Conservation (phyloP, 169 alveolate species). For the Neospora caninum region DNA sequence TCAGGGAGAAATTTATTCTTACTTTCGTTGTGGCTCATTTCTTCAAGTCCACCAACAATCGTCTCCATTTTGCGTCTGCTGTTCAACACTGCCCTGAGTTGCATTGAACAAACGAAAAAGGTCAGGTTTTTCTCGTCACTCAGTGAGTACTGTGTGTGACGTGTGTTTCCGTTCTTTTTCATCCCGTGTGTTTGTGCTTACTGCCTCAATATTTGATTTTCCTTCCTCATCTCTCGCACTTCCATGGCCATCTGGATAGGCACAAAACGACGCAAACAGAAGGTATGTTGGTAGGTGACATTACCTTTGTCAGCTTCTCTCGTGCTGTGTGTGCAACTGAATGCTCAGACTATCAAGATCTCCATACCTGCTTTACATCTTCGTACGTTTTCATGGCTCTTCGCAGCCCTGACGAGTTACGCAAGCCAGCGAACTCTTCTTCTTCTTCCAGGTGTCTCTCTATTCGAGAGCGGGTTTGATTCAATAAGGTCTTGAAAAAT, state of each 20-base stretch:
- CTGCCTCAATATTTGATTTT: not conserved
- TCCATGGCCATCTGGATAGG: not conserved
- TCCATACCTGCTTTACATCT: not conserved
- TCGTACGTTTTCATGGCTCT: not conserved
- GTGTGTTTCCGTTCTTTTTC: not conserved
- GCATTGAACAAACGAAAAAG: not conserved
- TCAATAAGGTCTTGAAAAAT: not conserved
- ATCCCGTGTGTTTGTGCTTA: not conserved
- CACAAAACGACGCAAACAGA: not conserved
- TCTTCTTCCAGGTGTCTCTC: not conserved
- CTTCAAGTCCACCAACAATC: not conserved
- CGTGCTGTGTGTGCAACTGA: not conserved
- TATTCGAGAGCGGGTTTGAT: not conserved
- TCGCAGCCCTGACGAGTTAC: not conserved
- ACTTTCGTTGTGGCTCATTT: slow-evolving; percentile 5
- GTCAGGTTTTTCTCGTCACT: not conserved
- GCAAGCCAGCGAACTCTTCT: not conserved
- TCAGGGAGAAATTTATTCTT: not conserved
- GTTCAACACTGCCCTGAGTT: not conserved
- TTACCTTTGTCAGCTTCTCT: not conserved
- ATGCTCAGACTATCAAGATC: not conserved
- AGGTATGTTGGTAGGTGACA: not conserved
- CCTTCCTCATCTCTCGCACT: slow-evolving; percentile 1
- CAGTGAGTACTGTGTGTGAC: not conserved
- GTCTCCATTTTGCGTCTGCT: slow-evolving; percentile 25